These are phyloP conservation scores for Zygosaccharomyces sapae DNA, from an alignment of 1,139 yeast species.

Conservation along the genomic window DNA sequence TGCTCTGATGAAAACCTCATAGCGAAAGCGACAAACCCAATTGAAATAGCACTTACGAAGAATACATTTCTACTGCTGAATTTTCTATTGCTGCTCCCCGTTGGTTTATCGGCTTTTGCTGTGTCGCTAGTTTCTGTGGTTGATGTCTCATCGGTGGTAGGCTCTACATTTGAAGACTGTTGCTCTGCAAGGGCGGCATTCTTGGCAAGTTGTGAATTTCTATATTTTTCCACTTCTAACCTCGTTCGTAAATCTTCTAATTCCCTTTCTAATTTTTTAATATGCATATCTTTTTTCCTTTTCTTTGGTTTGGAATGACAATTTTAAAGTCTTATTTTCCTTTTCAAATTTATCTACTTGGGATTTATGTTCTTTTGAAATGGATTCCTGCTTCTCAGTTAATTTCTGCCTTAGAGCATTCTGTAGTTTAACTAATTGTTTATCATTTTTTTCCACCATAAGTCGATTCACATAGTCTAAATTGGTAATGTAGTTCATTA, in stretches of 20 bases:
- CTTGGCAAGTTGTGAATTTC: slow-evolving; percentile 24
- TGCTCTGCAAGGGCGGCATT: slow-evolving; percentile 9
- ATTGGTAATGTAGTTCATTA: slow-evolving; percentile 17
- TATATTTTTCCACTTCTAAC: slow-evolving; percentile 32
- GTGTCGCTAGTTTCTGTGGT: slow-evolving; percentile 7
- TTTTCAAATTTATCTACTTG: slow-evolving; percentile 28
- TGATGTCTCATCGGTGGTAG: slow-evolving; percentile 6
- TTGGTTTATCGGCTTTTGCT: slow-evolving; percentile 8
- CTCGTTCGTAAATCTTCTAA: slow-evolving; percentile 33
- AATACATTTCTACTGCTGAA: slow-evolving; percentile 12
- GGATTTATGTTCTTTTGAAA: slow-evolving; percentile 23
- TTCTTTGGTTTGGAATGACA: slow-evolving; percentile 15
- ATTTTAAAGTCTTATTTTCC: slow-evolving; percentile 24
- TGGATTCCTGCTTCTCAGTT: slow-evolving; percentile 26
- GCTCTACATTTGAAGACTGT: slow-evolving; percentile 5
- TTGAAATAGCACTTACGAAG: slow-evolving; percentile 21
- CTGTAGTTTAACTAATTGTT: slow-evolving; percentile 15
- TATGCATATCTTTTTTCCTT: slow-evolving; percentile 21
- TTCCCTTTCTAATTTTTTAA: slow-evolving; percentile 27
- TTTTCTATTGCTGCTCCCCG: slow-evolving; percentile 6
- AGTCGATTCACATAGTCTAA: slow-evolving; percentile 19
- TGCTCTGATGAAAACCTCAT: slow-evolving; percentile 17
- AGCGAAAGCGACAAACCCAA: slow-evolving; percentile 24
- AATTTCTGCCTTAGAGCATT: slow-evolving; percentile 14
- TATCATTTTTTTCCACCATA: slow-evolving; percentile 18